These are phyloP conservation scores for Bipolaris bicolor DNA, from an alignment of 2,329 filamentous ascomycete species.

Conservation along the genomic window DNA sequence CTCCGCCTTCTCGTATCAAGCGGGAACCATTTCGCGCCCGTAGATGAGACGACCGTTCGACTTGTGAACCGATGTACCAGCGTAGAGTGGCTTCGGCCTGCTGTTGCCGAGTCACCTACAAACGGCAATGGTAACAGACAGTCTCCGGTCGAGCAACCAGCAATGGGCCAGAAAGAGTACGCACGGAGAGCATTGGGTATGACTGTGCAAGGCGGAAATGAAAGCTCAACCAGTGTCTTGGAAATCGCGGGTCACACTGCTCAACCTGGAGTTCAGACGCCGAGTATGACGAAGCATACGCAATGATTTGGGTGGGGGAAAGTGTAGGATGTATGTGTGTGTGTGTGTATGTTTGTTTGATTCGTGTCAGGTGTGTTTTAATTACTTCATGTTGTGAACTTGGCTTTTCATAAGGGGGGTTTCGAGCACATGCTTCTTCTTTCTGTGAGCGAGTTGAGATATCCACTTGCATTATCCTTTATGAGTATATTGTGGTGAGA, in stretches of 20 bases:
- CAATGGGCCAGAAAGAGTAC: constrained; percentile 46
- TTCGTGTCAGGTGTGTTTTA: constrained; percentile 1
- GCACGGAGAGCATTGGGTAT: constrained; percentile 49
- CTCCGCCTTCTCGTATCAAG: constrained; percentile 70
- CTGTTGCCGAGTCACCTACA: constrained; percentile 23
- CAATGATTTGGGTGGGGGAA: constrained; percentile 10
- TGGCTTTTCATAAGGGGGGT: constrained; percentile 1
- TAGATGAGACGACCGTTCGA: constrained; percentile 79
- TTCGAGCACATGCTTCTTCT: background rate
- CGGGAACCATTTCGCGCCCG: constrained; percentile 77
- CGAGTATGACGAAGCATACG: constrained; percentile 39
- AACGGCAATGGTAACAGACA: constrained; percentile 28
- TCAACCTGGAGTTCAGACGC: constrained; percentile 51
- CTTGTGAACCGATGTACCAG: constrained; percentile 76
- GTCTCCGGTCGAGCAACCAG: constrained; percentile 31
- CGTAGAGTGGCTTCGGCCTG: constrained; percentile 68
- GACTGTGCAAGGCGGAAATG: constrained; percentile 44
- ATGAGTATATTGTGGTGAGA: constrained; percentile 10
- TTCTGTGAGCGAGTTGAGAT: constrained; percentile 12
- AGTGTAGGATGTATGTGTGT: background rate
- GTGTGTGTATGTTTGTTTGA: background rate
- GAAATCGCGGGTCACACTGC: constrained; percentile 50
- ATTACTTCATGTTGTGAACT: background rate
- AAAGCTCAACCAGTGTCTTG: constrained; percentile 48
- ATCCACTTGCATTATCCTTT: constrained; percentile 2